A percentile compares a stretch with the other conserved stretches of the same genome.
These are phyloP conservation scores for Spinacia oleracea DNA, from an alignment of 179 eudicot species.

Conservation along the genomic window DNA sequence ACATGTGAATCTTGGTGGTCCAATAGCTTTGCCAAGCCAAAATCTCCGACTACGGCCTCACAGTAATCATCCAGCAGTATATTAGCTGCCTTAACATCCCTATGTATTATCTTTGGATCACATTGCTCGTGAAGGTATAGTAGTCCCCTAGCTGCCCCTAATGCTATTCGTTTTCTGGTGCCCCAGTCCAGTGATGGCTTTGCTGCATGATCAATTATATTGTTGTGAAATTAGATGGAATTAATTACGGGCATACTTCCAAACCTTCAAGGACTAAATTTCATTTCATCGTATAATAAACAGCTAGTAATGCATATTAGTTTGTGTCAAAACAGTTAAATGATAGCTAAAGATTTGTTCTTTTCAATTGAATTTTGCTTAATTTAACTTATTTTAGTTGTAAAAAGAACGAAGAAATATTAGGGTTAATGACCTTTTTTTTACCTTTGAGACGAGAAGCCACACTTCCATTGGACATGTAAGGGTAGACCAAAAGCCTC, in stretches of 20 bases:
- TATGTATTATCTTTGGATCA: constrained; percentile 85
- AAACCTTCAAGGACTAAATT: not conserved
- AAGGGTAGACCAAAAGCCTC: constrained; percentile 80
- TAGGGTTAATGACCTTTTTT: not conserved
- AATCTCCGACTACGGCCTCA: constrained; percentile 89
- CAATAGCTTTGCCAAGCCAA: constrained; percentile 82
- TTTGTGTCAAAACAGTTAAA: not conserved
- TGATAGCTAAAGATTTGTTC: not conserved
- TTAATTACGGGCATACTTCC: constrained; percentile 14
- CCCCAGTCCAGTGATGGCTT: constrained; percentile 85
- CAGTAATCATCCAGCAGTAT: constrained; percentile 71
- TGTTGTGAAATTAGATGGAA: constrained; percentile 7
- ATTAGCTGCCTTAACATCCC: constrained; percentile 94
- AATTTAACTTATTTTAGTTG: too few relatives aligned
- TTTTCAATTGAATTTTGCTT: too few relatives aligned
- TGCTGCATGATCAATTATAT: constrained; percentile 40
- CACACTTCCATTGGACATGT: constrained; percentile 91
- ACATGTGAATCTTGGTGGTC: constrained; percentile 81
- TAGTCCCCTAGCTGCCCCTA: constrained; percentile 81
- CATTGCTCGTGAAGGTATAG: constrained; percentile 89
- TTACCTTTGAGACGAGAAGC: constrained; percentile 90
- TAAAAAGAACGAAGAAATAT: not conserved
- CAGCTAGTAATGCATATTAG: not conserved
- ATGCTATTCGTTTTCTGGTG: constrained; percentile 69
- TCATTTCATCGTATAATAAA: not conserved